These are phyloP conservation scores for Hortiboletus flavorubellus DNA, from an alignment of 768 basidiomycete species.

Conservation along the genomic window DNA sequence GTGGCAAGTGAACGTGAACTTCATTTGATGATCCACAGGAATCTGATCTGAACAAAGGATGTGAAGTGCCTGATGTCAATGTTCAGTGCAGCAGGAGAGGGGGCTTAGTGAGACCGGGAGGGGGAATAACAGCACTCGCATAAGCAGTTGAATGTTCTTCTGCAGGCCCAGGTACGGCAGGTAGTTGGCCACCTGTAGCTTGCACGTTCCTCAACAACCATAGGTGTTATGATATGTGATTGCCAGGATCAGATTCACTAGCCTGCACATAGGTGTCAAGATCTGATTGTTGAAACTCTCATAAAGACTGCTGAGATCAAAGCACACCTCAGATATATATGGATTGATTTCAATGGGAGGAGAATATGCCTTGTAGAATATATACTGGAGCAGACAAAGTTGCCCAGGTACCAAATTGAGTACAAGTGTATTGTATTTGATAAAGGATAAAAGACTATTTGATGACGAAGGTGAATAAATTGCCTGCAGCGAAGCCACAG, in stretches of 20 bases:
- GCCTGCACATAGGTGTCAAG: slow-evolving; percentile 96
- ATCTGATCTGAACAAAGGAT: slow-evolving; percentile 61
- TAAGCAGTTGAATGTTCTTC: slow-evolving; percentile 97
- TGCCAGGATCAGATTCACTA: slow-evolving; percentile 86
- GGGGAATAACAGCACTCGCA: slow-evolving; percentile 71
- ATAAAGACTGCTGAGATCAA: slow-evolving; percentile 94
- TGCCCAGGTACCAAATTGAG: no score
- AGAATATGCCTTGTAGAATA: slow-evolving; percentile 65
- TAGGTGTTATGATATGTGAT: slow-evolving; percentile 73
- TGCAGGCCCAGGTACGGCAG: slow-evolving; percentile 87
- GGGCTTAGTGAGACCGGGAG: slow-evolving; percentile 64
- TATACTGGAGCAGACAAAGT: no score
- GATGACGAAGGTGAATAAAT: no score
- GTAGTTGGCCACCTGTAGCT: slow-evolving; percentile 65
- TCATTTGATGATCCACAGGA: slow-evolving; percentile 52
- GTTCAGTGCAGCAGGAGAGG: slow-evolving; percentile 57
- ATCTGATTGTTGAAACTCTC: slow-evolving; percentile 99
- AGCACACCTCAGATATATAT: slow-evolving; percentile 80
- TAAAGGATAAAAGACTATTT: no score
- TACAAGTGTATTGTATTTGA: no score
- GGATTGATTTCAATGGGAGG: slow-evolving; percentile 98
- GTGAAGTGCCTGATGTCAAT: slow-evolving; percentile 21
- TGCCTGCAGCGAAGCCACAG: no score
- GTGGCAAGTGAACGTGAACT: slow-evolving; percentile 48
- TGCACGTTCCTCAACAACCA: slow-evolving; percentile 78